These are phyloP conservation scores for Teunomyces panamensis DNA, from an alignment of 805 yeast genomes.

Conservation along the genomic window DNA sequence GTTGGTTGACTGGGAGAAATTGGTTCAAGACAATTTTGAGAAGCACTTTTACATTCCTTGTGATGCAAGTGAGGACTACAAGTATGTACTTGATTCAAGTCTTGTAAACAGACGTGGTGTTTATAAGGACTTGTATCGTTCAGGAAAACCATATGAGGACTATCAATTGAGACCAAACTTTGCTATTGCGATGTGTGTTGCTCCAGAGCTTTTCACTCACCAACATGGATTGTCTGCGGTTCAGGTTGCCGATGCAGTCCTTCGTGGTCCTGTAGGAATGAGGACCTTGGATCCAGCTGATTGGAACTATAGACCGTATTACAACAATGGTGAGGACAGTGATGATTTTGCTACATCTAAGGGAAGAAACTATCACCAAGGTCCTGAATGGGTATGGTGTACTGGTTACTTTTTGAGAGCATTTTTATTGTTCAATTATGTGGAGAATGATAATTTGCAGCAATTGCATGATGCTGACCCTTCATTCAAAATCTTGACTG, in stretches of 20 bases:
- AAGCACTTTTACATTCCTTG: conserved; percentile 72
- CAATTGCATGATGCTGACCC: conserved; percentile 27
- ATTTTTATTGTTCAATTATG: conserved; percentile 50
- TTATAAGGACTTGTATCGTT: conserved; percentile 78
- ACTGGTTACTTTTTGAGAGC: conserved; percentile 87
- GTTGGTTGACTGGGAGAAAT: conserved; percentile 68
- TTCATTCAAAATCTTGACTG: conserved; percentile 52
- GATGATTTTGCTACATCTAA: conserved; percentile 89
- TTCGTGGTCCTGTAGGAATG: conserved; percentile 92
- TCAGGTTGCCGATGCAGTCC: conserved; percentile 61
- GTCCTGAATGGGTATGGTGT: conserved; percentile 98
- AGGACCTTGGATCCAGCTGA: conserved; percentile 90
- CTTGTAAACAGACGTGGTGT: conserved; percentile 89
- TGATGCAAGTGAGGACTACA: conserved; percentile 55
- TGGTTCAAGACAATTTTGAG: conserved; percentile 74
- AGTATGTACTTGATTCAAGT: conserved; percentile 58
- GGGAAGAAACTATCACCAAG: conserved; percentile 97
- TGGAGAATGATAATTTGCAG: conserved; percentile 28
- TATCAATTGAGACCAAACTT: conserved; percentile 92
- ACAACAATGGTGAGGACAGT: conserved; percentile 74
- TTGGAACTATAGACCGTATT: conserved; percentile 87
- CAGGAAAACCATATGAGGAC: conserved; percentile 89
- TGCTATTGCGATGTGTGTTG: conserved; percentile 89
- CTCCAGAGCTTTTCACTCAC: conserved; percentile 82
- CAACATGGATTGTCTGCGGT: conserved; percentile 63